Percentiles rank a stretch among this genome's conserved stretches.
Evolutionary conservation across 148 eudicot genomes (phyloP).

Genomic region (Cornus suecica): DNA sequence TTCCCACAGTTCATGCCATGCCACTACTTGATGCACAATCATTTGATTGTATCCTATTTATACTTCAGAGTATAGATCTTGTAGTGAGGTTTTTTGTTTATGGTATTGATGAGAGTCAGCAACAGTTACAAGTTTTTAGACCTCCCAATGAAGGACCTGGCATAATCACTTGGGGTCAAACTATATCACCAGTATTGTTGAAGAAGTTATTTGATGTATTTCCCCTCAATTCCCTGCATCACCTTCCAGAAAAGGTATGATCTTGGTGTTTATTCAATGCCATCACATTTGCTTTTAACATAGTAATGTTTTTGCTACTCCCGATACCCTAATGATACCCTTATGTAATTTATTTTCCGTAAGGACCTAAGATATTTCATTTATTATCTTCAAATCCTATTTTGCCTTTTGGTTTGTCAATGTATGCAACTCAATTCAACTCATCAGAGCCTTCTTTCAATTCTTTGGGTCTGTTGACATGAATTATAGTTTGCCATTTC

Average conservation of each 20-base stretch:
- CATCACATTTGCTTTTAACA: not conserved
- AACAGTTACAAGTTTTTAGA: conserved; percentile 27
- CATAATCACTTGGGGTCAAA: conserved; percentile 25
- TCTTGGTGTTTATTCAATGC: not conserved
- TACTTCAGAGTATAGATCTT: conserved; percentile 74
- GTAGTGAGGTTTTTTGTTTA: conserved; percentile 52
- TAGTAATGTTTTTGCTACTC: not conserved
- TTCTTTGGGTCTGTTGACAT: too few relatives aligned
- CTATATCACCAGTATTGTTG: conserved; percentile 30
- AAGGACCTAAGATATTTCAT: not conserved
- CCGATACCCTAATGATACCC: not conserved
- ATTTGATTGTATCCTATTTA: conserved; percentile 70
- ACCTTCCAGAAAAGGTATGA: conserved; percentile 71
- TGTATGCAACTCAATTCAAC: too few relatives aligned
- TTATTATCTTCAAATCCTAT: not conserved
- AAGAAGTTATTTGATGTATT: conserved; percentile 73
- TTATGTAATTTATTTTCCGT: not conserved
- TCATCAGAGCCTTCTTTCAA: too few relatives aligned
- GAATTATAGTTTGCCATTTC: too few relatives aligned
- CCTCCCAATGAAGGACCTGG: conserved; percentile 24
- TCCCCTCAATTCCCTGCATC: conserved; percentile 52
- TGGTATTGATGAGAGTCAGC: conserved; percentile 29
- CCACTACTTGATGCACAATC: conserved; percentile 61
- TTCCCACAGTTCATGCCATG: conserved; percentile 41
- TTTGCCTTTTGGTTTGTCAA: not conserved